These are phyloP conservation scores for Papiliotrema nemorosa DNA, from an alignment of 1,284 basidiomycete species.

Conservation along the genomic window DNA sequence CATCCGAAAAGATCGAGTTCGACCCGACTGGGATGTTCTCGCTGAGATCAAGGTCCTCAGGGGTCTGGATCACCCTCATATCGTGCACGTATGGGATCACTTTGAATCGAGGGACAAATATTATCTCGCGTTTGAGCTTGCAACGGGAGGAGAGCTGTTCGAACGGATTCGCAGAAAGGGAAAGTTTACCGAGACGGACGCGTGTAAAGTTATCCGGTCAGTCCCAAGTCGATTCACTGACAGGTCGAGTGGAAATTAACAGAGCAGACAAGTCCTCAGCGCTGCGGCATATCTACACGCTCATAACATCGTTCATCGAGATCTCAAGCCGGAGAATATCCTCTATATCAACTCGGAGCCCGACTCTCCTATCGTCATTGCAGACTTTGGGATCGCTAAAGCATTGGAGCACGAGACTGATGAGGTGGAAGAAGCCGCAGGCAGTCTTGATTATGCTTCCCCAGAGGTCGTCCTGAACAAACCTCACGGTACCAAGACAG, in stretches of 20 bases:
- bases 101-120: constrained; percentile 89
- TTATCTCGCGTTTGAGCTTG: constrained; percentile 87
- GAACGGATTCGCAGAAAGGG: constrained; percentile 75
- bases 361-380: constrained; percentile 80
- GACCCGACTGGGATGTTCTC: constrained; percentile 62
- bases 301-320: constrained; percentile 86
- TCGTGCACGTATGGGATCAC: constrained; percentile 60
- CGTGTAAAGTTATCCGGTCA: constrained; percentile 65
- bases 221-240: constrained; percentile 16
- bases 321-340: constrained; percentile 95
- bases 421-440: constrained; percentile 75
- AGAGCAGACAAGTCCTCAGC: constrained; percentile 58
- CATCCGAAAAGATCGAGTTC: constrained; percentile 87
- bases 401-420: constrained; percentile 75
- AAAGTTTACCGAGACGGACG: constrained; percentile 86
- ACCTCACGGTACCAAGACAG: constrained; percentile 87
- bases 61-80: constrained; percentile 80
- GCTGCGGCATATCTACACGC: constrained; percentile 79
- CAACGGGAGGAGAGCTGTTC: constrained; percentile 84
- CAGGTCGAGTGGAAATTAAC: background rate
- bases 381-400: constrained; percentile 95
- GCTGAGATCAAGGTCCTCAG: constrained; percentile 85
- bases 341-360: constrained; percentile 73
- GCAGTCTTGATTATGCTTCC: constrained; percentile 90
- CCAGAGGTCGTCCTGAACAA: constrained; percentile 81